A percentile compares a stretch with the other conserved stretches of the same genome.
Evolutionary conservation across 2,329 filamentous ascomycete genomes (phyloP).

Genomic region (Aureobasidium sp.): DNA sequence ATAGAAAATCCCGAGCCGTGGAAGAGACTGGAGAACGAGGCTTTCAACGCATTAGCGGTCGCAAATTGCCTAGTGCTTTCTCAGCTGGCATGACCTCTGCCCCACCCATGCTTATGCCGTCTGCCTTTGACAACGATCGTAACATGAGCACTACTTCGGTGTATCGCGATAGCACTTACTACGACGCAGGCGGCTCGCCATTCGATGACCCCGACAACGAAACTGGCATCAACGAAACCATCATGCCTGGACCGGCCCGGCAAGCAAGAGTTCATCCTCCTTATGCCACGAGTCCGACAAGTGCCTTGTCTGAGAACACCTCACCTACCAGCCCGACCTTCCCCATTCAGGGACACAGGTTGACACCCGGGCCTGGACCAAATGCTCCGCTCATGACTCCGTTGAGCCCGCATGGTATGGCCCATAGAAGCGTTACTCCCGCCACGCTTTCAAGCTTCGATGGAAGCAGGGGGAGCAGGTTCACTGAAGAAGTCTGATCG

Average conservation of each 20-base stretch:
- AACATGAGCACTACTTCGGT: constrained; percentile 30
- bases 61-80: constrained; percentile 41
- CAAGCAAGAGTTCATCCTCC: constrained; percentile 25
- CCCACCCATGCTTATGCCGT: constrained; percentile 18
- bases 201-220: constrained; percentile 14
- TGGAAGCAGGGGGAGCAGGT: constrained; percentile 19
- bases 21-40: constrained; percentile 28
- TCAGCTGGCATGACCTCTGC: constrained; percentile 36
- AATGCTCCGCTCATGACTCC: constrained; percentile 9
- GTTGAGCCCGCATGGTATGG: constrained; percentile 13
- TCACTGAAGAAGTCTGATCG: constrained; percentile 22
- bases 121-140: constrained; percentile 17
- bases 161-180: constrained; percentile 36
- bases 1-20: not conserved
- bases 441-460: constrained; percentile 16
- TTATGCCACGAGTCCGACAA: constrained; percentile 19
- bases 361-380: constrained; percentile 2
- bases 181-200: constrained; percentile 30
- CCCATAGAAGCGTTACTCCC: constrained; percentile 18
- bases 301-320: constrained; percentile 12
- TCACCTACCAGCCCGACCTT: constrained; percentile 16
- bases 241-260: constrained; percentile 27
- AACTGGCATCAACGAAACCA: constrained; percentile 14
- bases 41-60: constrained; percentile 39
- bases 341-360: constrained; percentile 8